Percentiles rank a stretch among this genome's conserved stretches.
phyloP scores from a whole-genome alignment of 495 filamentous ascomycete genomes.

The Neurospora sp. region DNA sequence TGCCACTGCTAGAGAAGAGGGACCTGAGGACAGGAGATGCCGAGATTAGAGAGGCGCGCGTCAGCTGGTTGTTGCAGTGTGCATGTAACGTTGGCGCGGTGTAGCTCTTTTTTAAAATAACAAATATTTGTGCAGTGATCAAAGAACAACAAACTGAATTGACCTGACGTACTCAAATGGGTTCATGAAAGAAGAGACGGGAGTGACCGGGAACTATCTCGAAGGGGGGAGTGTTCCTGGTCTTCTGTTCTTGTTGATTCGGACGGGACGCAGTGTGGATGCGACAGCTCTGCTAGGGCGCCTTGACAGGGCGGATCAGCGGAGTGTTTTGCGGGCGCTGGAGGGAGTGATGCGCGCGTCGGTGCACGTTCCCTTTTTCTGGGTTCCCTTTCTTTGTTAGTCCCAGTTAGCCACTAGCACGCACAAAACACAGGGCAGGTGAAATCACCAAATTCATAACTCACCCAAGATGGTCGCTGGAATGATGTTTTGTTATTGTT shows the following conservation, averaged over 20 bases:
- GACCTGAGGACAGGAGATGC: constrained; percentile 9
- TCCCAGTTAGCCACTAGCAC: background rate
- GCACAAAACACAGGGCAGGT: background rate
- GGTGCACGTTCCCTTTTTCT: background rate
- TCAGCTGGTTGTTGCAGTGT: constrained; percentile 1
- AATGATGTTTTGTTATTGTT: background rate
- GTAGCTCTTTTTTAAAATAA: background rate
- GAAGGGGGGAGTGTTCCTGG: background rate
- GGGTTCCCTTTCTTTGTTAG: background rate
- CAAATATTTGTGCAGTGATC: background rate
- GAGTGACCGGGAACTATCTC: background rate
- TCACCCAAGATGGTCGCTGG: background rate
- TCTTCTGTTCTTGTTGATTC: background rate
- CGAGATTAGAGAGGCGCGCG: background rate
- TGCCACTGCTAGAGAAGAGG: constrained; percentile 15
- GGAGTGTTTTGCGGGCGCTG: background rate
- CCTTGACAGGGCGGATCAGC: background rate
- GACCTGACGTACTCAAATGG: background rate
- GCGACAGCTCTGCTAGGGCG: background rate
- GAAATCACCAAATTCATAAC: background rate
- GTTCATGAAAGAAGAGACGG: background rate
- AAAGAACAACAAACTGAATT: background rate
- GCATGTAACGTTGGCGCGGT: background rate
- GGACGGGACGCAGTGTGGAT: background rate
- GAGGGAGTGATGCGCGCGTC: background rate